Percentiles rank a stretch among this genome's conserved stretches.
Evolutionary conservation across 2,329 filamentous ascomycete species (phyloP).

Genomic region (Waltergamsia citrina): DNA sequence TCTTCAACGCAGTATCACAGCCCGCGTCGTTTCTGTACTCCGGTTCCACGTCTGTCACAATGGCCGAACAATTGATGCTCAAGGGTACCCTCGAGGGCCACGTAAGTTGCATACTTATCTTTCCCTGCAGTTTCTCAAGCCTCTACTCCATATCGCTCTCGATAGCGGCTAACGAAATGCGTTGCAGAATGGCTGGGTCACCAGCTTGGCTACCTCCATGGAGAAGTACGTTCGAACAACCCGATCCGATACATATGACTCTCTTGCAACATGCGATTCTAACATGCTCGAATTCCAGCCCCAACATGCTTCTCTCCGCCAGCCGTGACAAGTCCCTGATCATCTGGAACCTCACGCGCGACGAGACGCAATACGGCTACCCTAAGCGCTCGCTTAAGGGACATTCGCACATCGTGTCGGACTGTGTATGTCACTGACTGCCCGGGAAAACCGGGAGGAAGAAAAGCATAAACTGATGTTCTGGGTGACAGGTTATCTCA

Average conservation of each 20-base stretch:
- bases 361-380: constrained; percentile 97
- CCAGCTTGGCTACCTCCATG: constrained; percentile 93
- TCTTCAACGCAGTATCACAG: not conserved
- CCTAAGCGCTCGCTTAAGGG: constrained; percentile 98
- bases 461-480: constrained; percentile 6
- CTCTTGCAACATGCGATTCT: constrained; percentile 7
- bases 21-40: not conserved
- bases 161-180: constrained; percentile 10
- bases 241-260: constrained; percentile 1
- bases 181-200: constrained; percentile 87
- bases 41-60: constrained; percentile 30
- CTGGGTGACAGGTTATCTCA: constrained; percentile 72
- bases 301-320: constrained; percentile 98
- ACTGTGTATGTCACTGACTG: constrained; percentile 71
- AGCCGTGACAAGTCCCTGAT: constrained; percentile 98
- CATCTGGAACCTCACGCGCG: constrained; percentile 99
- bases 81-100: constrained; percentile 98
- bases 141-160: not conserved
- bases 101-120: constrained; percentile 41
- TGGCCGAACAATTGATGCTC: constrained; percentile 92
- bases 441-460: constrained; percentile 7
- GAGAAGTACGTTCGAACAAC: constrained; percentile 66
- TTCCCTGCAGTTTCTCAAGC: not conserved
- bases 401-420: constrained; percentile 99
- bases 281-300: constrained; percentile 41